These are phyloP conservation scores for Zygosaccharomyces bisporus DNA, from an alignment of 805 yeast species.

Conservation along the genomic window DNA sequence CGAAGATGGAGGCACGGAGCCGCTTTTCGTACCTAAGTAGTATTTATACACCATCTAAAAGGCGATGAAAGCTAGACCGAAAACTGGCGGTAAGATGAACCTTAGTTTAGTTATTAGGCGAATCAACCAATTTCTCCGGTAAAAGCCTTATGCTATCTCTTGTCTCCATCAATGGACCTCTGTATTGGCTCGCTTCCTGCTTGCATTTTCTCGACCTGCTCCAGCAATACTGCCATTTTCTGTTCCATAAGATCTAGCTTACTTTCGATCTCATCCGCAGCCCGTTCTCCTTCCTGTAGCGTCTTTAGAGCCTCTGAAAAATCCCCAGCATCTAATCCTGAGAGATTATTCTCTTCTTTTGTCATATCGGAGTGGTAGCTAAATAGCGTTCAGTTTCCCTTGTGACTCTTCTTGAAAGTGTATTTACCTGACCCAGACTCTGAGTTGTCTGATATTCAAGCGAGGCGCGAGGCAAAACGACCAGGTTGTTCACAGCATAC, in stretches of 20 bases:
- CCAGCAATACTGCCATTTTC: conserved; percentile 54
- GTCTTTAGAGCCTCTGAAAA: conserved; percentile 54
- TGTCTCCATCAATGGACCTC: too few species aligned
- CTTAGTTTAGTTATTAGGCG: not conserved
- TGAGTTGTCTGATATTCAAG: conserved; percentile 2
- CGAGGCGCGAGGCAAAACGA: conserved; percentile 4
- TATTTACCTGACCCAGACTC: too few species aligned
- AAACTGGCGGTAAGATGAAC: not conserved
- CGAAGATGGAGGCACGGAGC: conserved; percentile 40
- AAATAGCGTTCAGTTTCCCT: not conserved
- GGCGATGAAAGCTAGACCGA: not conserved
- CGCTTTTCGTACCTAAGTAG: conserved; percentile 24
- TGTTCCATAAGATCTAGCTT: conserved; percentile 63
- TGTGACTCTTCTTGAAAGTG: not conserved
- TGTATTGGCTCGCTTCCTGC: not conserved
- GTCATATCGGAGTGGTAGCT: not conserved
- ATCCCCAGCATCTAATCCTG: conserved; percentile 11
- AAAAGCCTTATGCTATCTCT: too few species aligned
- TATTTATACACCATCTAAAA: conserved; percentile 1
- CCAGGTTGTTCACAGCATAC: conserved; percentile 4
- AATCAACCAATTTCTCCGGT: not conserved
- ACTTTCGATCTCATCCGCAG: conserved; percentile 57
- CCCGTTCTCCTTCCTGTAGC: conserved; percentile 63
- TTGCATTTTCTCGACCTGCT: conserved; percentile 41
- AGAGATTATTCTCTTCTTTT: not conserved